phyloP scores from a whole-genome alignment of 352 stramenopile species.

The Pythium dissimile region DNA sequence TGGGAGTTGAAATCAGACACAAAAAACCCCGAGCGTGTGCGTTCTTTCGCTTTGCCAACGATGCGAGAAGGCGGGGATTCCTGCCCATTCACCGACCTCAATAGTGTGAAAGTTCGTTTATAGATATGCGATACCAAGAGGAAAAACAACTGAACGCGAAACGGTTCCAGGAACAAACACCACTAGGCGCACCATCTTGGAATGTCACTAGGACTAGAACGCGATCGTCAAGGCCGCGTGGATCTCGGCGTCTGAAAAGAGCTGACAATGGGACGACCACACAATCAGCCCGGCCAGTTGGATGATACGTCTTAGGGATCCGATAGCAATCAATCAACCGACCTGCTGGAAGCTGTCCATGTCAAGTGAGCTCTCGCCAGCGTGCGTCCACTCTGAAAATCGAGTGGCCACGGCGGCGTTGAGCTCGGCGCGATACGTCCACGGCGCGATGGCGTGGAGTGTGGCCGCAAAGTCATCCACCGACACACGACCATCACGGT shows the following conservation, averaged over 20 bases:
- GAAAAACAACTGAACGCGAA: not conserved
- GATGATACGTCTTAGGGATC: too few relatives aligned
- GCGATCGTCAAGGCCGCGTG: constrained; percentile 11
- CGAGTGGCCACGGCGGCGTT: not conserved
- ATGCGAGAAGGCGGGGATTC: too few relatives aligned
- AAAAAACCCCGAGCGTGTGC: too few relatives aligned
- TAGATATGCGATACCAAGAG: too few relatives aligned
- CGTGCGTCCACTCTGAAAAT: constrained; percentile 3
- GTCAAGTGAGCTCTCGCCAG: not conserved
- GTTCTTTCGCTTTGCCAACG: too few relatives aligned
- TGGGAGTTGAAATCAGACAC: too few relatives aligned
- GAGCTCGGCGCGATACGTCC: constrained; percentile 2
- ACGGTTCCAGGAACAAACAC: not conserved
- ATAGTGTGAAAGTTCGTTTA: too few relatives aligned
- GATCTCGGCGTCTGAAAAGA: constrained; percentile 23
- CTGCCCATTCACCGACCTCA: too few relatives aligned
- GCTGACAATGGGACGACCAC: too few relatives aligned
- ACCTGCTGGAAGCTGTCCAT: constrained; percentile 14
- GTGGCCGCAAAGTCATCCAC: constrained; percentile 31
- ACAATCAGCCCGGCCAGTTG: too few relatives aligned
- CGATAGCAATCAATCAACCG: too few relatives aligned
- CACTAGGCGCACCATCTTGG: too few relatives aligned
- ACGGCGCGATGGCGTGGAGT: constrained; percentile 14
- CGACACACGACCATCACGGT: constrained; percentile 26
- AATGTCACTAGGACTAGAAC: constrained; percentile 1